Evolutionary conservation across 345 rosid species (phyloP), one percentile per base, ranked within the genome.

Genomic region (sweet orange (Citrus sinensis)): DNA sequence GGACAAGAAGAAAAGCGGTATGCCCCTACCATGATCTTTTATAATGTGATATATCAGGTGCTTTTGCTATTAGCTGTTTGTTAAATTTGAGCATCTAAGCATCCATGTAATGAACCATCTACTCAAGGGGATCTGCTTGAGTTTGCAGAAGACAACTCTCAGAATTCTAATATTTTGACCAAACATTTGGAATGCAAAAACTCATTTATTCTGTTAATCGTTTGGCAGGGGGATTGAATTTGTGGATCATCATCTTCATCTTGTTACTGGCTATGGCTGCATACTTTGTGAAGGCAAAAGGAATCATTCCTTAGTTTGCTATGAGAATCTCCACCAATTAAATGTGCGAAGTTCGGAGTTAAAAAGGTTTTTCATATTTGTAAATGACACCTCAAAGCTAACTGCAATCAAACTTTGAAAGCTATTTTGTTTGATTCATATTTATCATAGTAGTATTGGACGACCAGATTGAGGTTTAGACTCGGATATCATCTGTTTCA

Each of bases 1-100:
- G 79, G 86, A 87, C 55, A 81, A 79, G 74, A 78, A 37, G 64
- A 81, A 80, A 69, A 78, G 81, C 2, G 90, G 96, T 89, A 88
- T 24, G 86, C 60, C 46, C 71, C 72, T 67, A 4, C 55, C 25
- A 39, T 69, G 2, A 66, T 11, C 51, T 54, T 62, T 37, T 71
- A 24, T 35, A 39, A 17, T 79, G 29, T 76, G 10, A 69, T 69
- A 25, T 51, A 49, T 54, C 24, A n/a, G 59, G 27, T 20, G 11
- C 13, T 29, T 73, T 13, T 76, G 6, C 34, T n/a, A 49, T 39
- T 35, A 25, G 9, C 35, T 10, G 49, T 42, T 42, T 42, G 4
- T 42, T 42, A 42, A 42, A 42, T 3, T 2, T 11, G 49, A 10
- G 49, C 1, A 42, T 42, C 49, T 22, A 25, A 29, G 29, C 59